A percentile compares a stretch with the other conserved stretches of the same genome.
phyloP scores from a whole-genome alignment of 139 green algal genomes.

The Pleodorina starrii region DNA sequence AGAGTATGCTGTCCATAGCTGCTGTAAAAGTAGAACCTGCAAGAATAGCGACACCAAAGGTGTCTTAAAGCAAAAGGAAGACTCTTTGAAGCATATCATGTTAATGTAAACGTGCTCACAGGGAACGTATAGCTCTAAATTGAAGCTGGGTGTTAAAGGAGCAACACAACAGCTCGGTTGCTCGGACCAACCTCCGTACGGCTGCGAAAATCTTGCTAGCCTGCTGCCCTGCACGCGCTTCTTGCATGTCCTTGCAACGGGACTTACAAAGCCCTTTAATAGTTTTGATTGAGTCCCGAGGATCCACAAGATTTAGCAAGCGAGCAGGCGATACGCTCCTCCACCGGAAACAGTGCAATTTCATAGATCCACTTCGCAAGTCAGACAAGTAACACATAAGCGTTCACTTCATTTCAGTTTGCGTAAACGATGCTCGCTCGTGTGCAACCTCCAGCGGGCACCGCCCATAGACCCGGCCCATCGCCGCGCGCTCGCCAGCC shows the following conservation, averaged over 20 bases:
- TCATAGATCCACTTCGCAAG: neutral
- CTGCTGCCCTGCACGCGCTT: no score
- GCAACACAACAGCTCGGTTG: no score
- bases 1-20: neutral
- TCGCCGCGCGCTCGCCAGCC: conserved; percentile 1
- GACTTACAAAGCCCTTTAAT: no score
- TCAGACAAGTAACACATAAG: no score
- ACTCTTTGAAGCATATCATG: neutral
- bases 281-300: no score
- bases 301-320: neutral
- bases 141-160: no score
- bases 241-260: no score
- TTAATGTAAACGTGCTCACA: neutral
- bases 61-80: neutral
- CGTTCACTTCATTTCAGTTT: neutral
- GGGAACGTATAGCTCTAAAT: neutral
- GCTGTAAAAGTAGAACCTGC: neutral
- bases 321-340: neutral
- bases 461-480: neutral
- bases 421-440: neutral
- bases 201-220: no score
- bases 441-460: neutral
- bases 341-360: neutral
- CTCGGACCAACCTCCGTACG: no score
- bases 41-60: neutral